Conservation (phyloP, 2,329 filamentous ascomycete species). For the Hymenotorrendiella dingleyae region DNA sequence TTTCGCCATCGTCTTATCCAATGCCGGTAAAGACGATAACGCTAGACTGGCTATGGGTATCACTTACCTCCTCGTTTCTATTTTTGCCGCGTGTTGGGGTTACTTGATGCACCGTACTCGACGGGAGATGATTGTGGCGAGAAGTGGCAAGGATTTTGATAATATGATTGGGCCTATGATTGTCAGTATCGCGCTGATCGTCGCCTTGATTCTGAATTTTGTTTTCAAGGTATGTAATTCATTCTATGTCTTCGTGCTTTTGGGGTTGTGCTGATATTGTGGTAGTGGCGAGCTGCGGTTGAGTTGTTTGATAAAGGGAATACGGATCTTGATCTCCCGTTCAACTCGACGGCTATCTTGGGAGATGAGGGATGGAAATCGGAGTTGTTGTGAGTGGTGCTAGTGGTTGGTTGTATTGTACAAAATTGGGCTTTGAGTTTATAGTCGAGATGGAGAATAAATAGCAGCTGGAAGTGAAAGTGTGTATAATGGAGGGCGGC, state of each 20-base stretch:
- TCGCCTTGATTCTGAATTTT: conserved; percentile 82
- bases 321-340: conserved; percentile 7
- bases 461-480: no score
- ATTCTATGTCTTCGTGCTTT: neutral
- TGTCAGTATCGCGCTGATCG: conserved; percentile 71
- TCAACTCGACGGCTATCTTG: conserved; percentile 5
- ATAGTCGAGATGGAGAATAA: no score
- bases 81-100: conserved; percentile 83
- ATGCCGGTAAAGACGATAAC: conserved; percentile 75
- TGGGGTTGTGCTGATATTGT: conserved; percentile 1
- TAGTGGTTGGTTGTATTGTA: neutral
- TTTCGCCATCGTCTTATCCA: conserved; percentile 79
- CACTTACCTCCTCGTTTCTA: conserved; percentile 73
- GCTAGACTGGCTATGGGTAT: conserved; percentile 75
- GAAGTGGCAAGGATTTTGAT: conserved; percentile 91
- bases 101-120: conserved; percentile 75
- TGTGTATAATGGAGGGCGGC: no score
- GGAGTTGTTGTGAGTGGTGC: conserved; percentile 10
- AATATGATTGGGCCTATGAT: conserved; percentile 79
- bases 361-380: conserved; percentile 5
- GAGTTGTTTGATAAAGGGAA: no score
- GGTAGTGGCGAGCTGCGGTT: conserved; percentile 24
- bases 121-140: conserved; percentile 70
- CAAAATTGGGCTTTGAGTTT: no score
- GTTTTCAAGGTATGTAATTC: conserved; percentile 61